Conservation (phyloP, 345 rosid genomes). For the Salix purpurea region DNA sequence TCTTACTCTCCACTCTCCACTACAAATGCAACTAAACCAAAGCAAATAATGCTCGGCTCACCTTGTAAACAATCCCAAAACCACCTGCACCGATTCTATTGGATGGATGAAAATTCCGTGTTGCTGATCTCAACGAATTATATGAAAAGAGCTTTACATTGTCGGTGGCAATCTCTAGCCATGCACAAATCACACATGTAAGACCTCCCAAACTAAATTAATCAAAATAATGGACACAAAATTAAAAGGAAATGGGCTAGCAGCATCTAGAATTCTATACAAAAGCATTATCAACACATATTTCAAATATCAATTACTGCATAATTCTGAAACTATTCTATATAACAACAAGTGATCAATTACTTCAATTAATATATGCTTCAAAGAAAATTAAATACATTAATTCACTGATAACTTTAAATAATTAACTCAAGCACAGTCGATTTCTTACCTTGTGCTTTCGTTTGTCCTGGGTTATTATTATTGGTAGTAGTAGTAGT, state of each 20-base stretch:
- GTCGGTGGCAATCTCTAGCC: conserved; percentile 54
- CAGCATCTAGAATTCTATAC: not conserved
- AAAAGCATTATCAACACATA: not conserved
- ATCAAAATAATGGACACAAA: not conserved
- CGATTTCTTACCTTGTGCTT: conserved; percentile 40
- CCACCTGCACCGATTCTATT: conserved; percentile 76
- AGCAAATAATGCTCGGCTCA: conserved; percentile 28
- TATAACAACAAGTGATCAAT: too few species aligned
- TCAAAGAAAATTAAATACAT: too few species aligned
- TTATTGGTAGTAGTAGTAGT: conserved; percentile 3
- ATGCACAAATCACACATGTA: conserved; percentile 15
- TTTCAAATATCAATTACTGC: too few species aligned
- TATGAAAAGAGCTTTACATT: conserved; percentile 69
- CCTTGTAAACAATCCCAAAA: conserved; percentile 86
- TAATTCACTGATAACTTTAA: not conserved
- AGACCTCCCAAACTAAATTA: not conserved
- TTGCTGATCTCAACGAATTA: conserved; percentile 73
- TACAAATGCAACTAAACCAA: not conserved
- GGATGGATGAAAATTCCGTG: conserved; percentile 57
- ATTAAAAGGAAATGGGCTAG: not conserved
- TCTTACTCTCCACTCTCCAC: not conserved
- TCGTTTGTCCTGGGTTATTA: conserved; percentile 27
- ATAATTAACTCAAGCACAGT: not conserved
- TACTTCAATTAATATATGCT: too few species aligned
- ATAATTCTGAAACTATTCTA: too few species aligned